These are phyloP conservation scores for Pseudoturritis turrita DNA, from an alignment of 345 rosid species.

Conservation along the genomic window DNA sequence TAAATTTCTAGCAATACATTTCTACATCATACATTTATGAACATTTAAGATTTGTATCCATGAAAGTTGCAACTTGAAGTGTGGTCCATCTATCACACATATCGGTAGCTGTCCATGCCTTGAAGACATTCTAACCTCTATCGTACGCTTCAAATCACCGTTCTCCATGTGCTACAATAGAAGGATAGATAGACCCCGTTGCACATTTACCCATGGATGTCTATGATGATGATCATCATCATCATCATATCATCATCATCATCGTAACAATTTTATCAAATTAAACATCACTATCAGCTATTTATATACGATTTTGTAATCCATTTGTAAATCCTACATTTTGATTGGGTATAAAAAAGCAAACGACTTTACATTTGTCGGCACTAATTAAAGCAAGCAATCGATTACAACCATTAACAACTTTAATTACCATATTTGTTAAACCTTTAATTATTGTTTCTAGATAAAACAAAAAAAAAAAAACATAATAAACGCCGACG, in stretches of 20 bases:
- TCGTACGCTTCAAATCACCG: constrained; percentile 15
- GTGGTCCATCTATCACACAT: constrained; percentile 3
- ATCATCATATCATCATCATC: constrained; percentile 3
- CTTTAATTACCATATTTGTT: background rate
- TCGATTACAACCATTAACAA: constrained; percentile 8
- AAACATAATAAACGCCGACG: background rate
- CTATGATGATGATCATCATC: background rate
- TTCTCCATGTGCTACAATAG: constrained; percentile 6
- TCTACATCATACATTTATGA: background rate
- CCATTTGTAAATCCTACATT: background rate
- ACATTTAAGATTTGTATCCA: background rate
- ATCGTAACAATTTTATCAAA: background rate
- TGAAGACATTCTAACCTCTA: constrained; percentile 28
- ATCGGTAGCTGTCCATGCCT: background rate
- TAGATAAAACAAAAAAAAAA: background rate
- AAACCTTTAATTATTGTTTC: background rate
- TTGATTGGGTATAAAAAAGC: constrained; percentile 12
- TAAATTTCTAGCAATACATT: background rate
- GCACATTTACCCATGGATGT: constrained; percentile 28
- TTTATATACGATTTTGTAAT: background rate
- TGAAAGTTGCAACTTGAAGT: constrained; percentile 15
- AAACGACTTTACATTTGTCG: constrained; percentile 27
- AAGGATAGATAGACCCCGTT: background rate
- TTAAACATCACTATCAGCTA: background rate
- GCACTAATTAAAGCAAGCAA: constrained; percentile 28